phyloP scores from a whole-genome alignment of 106 monocot species.

The Alisma plantagoaquatica region DNA sequence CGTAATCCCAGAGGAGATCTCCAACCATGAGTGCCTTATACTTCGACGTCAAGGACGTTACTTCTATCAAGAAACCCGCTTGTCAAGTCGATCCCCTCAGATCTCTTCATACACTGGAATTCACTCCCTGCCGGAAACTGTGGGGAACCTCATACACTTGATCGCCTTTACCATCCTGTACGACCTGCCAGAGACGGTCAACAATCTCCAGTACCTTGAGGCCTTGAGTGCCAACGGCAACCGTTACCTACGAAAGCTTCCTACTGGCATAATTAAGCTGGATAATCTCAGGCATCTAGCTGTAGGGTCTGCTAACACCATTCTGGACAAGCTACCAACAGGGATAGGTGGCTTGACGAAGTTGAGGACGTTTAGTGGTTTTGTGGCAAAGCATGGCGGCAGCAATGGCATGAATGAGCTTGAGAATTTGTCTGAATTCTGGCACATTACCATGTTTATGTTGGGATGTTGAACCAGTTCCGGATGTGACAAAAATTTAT shows the following conservation, averaged over 20 bases:
- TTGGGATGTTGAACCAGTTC: too few species aligned
- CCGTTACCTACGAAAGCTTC: conserved; percentile 14
- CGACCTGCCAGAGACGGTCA: conserved; percentile 16
- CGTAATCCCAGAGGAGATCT: conserved; percentile 6
- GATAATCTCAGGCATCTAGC: conserved; percentile 17
- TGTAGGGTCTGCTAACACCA: conserved; percentile 2
- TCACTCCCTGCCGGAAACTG: conserved; percentile 15
- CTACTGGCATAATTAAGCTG: conserved; percentile 12
- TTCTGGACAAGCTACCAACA: conserved; percentile 15
- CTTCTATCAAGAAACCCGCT: conserved; percentile 17
- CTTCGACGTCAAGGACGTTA: conserved; percentile 32
- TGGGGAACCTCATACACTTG: conserved; percentile 27
- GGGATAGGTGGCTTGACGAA: conserved; percentile 20
- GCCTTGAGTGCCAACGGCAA: conserved; percentile 13
- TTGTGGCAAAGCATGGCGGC: conserved; percentile 7
- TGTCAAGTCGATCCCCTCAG: conserved; percentile 4
- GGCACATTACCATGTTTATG: conserved; percentile 12
- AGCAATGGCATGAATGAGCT: conserved; percentile 25
- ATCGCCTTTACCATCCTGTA: conserved; percentile 20
- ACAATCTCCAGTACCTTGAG: conserved; percentile 20
- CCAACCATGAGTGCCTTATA: conserved; percentile 10
- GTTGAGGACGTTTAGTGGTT: conserved; percentile 17
- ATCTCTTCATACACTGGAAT: conserved; percentile 13
- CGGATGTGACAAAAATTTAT: too few species aligned
- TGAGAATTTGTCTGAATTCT: conserved; percentile 17